A percentile compares a stretch with the other conserved stretches of the same genome.
Conservation (phyloP, 1,284 basidiomycete species). For the Fistulina hepatica region DNA sequence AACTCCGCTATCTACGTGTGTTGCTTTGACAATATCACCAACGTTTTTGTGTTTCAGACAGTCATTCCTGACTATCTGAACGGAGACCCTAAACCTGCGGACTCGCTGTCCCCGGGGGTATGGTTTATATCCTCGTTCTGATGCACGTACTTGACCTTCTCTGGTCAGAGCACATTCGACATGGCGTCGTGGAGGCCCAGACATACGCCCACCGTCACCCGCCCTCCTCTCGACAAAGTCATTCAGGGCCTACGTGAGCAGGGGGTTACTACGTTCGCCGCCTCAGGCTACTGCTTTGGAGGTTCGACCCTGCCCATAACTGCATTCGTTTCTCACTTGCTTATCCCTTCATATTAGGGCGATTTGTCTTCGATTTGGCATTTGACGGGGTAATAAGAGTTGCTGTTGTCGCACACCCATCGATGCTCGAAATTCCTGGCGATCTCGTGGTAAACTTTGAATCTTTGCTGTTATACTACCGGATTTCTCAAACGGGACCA, state of each 20-base stretch:
- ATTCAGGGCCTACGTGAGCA: slow-evolving; percentile 43
- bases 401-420: slow-evolving; percentile 55
- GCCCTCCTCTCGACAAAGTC: slow-evolving; percentile 44
- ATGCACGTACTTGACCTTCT: not conserved
- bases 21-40: not conserved
- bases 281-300: slow-evolving; percentile 64
- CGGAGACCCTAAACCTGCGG: slow-evolving; percentile 41
- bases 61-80: slow-evolving; percentile 49
- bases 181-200: slow-evolving; percentile 35
- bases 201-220: slow-evolving; percentile 36
- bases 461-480: not conserved
- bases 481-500: not conserved
- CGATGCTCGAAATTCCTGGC: slow-evolving; percentile 47
- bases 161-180: slow-evolving; percentile 28
- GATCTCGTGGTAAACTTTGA: slow-evolving; percentile 34
- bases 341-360: slow-evolving; percentile 53
- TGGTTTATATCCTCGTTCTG: slow-evolving; percentile 11
- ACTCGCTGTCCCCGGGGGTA: slow-evolving; percentile 28
- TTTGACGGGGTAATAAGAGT: slow-evolving; percentile 48
- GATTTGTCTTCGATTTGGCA: slow-evolving; percentile 57
- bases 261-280: slow-evolving; percentile 48
- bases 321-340: not conserved
- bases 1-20: not conserved
- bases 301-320: slow-evolving; percentile 21
- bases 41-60: slow-evolving; percentile 24